Base-by-base conservation (phyloP, 1,139 yeast genomes). In the Geotrichum europaeum region DNA sequence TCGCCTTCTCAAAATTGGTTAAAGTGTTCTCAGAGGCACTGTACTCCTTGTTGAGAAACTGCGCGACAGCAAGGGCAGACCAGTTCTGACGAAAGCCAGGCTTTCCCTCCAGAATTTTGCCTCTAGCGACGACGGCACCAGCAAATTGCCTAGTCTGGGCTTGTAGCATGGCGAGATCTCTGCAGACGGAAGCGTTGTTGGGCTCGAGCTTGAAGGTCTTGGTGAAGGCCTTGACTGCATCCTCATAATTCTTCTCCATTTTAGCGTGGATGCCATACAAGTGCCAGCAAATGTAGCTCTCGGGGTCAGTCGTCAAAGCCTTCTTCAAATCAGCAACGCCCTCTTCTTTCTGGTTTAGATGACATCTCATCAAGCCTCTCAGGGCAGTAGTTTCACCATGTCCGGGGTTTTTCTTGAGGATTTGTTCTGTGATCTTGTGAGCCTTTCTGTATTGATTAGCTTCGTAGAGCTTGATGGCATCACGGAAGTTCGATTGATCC, bases 71-170 rank as follows among this genome's bases (percentile, higher is more conserved):
- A 60, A 89, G 79, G 0, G 88, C 87, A 2, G 96, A 88, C 97
- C 98, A 95, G 70, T 90, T 87, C 66, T 95, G 94, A 66, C 97
- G 82, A 71, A 84, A 87, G 0, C 96, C 96, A 13, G 96, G 87
- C 67, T 84, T 88, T 51, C 82, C 81, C 67, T 87, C 89, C 73
- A 95, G 79, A 69, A 85, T 84, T 55, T 80, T 80, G 64, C 83
- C 84, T 69, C 98, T 82, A 2, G 94, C 81, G 20, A 76, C 81
- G 7, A 81, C 79, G 66, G 89, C 80, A 47, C 81, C 80, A 67
- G 81, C 83, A 71, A 78, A 90, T 70, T 89, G 94, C 64, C 97
- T 84, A 63, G 80, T 79, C 68, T 94, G 98, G 45, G 88, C 78
- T 70, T 92, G 95, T 75, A 90, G 79, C 56, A 86, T 79, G 10